These are phyloP conservation scores for Yamadazyma dushanensis DNA, from an alignment of 1,139 yeast genomes.

Conservation along the genomic window DNA sequence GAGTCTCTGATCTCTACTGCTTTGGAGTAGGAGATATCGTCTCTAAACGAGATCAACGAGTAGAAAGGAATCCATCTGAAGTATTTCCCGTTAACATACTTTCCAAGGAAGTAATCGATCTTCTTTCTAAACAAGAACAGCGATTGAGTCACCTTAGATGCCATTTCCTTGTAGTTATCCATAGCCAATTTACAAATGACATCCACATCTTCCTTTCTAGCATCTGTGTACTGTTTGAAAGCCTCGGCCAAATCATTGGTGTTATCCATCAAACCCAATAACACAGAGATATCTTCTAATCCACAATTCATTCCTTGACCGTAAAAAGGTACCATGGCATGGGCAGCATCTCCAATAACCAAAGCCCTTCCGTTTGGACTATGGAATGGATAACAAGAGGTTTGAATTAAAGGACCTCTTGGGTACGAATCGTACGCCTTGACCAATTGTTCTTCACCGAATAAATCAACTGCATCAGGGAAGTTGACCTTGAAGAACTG, in stretches of 20 bases:
- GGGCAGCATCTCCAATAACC: constrained; percentile 91
- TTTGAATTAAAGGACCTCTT: constrained; percentile 72
- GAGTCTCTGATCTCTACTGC: constrained; percentile 60
- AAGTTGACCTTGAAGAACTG: constrained; percentile 62
- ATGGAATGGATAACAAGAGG: constrained; percentile 69
- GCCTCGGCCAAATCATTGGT: constrained; percentile 46
- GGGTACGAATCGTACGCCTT: constrained; percentile 63
- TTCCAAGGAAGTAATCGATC: constrained; percentile 66
- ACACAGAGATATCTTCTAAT: constrained; percentile 78
- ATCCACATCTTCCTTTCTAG: constrained; percentile 63
- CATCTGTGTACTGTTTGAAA: constrained; percentile 55
- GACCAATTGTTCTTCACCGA: constrained; percentile 58
- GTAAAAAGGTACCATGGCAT: constrained; percentile 94
- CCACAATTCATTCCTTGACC: constrained; percentile 99
- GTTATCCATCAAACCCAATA: constrained; percentile 56
- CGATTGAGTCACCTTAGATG: constrained; percentile 71
- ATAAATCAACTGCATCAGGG: constrained; percentile 70
- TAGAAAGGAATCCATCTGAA: constrained; percentile 83
- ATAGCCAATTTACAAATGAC: constrained; percentile 80
- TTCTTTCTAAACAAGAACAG: constrained; percentile 64
- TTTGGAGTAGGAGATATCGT: constrained; percentile 73
- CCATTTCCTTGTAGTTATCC: constrained; percentile 85
- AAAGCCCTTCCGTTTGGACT: constrained; percentile 60
- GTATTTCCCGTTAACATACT: constrained; percentile 36
- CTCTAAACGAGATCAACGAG: constrained; percentile 88